Evolutionary conservation across 805 yeast species (phyloP).

Genomic region (Yamadazyma sp.): DNA sequence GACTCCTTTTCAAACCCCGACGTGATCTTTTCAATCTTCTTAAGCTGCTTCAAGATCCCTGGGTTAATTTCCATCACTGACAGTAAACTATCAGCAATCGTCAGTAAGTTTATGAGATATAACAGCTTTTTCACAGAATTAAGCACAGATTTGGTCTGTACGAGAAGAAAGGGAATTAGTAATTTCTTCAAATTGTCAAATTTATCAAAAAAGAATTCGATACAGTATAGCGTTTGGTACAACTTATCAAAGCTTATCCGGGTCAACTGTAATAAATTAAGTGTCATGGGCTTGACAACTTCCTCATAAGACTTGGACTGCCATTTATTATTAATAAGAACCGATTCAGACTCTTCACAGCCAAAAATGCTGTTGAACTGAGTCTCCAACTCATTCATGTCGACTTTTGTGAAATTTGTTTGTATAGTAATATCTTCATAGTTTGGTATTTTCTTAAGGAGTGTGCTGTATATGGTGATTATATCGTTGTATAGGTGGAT

Average conservation of each 20-base stretch:
- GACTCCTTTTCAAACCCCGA: constrained; percentile 37
- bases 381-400: constrained; percentile 28
- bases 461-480: constrained; percentile 39
- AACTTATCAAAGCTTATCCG: constrained; percentile 20
- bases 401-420: constrained; percentile 23
- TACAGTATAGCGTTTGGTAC: constrained; percentile 30
- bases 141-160: constrained; percentile 30
- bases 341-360: constrained; percentile 6
- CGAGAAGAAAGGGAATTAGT: constrained; percentile 33
- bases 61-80: constrained; percentile 23
- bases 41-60: constrained; percentile 27
- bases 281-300: constrained; percentile 21
- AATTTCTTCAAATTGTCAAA: constrained; percentile 40
- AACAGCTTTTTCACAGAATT: constrained; percentile 26
- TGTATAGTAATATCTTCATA: constrained; percentile 41
- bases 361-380: constrained; percentile 33
- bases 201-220: constrained; percentile 37
- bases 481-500: constrained; percentile 38
- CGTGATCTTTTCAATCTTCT: constrained; percentile 39
- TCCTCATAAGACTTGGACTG: constrained; percentile 27
- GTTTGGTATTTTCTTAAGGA: constrained; percentile 38
- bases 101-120: constrained; percentile 28
- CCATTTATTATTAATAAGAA: constrained; percentile 21
- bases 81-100: constrained; percentile 30
- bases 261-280: constrained; percentile 18